phyloP scores from a whole-genome alignment of 2,329 filamentous ascomycete species.

The Huntiella moniliformis region DNA sequence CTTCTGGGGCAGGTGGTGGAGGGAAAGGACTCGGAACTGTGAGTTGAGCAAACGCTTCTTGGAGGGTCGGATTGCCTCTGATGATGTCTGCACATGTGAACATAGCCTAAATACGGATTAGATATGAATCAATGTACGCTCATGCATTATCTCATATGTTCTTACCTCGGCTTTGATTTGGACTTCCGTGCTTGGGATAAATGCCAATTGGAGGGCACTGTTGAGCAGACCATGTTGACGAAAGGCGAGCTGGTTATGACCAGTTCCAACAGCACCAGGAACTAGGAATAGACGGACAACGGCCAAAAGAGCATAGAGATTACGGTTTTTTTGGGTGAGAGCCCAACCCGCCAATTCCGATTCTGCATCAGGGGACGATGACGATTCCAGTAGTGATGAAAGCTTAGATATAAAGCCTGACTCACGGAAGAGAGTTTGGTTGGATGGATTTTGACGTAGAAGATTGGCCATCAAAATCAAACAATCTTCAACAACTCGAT shows the following conservation, averaged over 20 bases:
- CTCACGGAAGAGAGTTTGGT: slow-evolving; percentile 86
- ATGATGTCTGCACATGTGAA: slow-evolving; percentile 78
- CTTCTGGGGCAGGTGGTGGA: slow-evolving; percentile 14
- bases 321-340: slow-evolving; percentile 64
- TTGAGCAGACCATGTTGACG: slow-evolving; percentile 67
- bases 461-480: slow-evolving; percentile 81
- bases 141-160: slow-evolving; percentile 1
- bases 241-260: slow-evolving; percentile 69
- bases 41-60: slow-evolving; percentile 77
- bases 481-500: slow-evolving; percentile 80
- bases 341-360: slow-evolving; percentile 55
- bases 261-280: slow-evolving; percentile 59
- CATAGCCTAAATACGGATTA: slow-evolving; percentile 39
- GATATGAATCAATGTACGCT: not conserved
- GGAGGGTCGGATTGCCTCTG: slow-evolving; percentile 55
- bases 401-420: slow-evolving; percentile 64
- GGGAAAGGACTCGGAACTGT: slow-evolving; percentile 37
- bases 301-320: slow-evolving; percentile 74
- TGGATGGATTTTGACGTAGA: slow-evolving; percentile 68
- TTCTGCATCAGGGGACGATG: slow-evolving; percentile 26
- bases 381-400: slow-evolving; percentile 44
- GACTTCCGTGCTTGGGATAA: slow-evolving; percentile 51
- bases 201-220: slow-evolving; percentile 65
- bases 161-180: slow-evolving; percentile 65
- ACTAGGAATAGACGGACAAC: slow-evolving; percentile 75